These are phyloP conservation scores for Fonsecaea pugnacius DNA, from an alignment of 2,329 filamentous ascomycete species.

Conservation along the genomic window DNA sequence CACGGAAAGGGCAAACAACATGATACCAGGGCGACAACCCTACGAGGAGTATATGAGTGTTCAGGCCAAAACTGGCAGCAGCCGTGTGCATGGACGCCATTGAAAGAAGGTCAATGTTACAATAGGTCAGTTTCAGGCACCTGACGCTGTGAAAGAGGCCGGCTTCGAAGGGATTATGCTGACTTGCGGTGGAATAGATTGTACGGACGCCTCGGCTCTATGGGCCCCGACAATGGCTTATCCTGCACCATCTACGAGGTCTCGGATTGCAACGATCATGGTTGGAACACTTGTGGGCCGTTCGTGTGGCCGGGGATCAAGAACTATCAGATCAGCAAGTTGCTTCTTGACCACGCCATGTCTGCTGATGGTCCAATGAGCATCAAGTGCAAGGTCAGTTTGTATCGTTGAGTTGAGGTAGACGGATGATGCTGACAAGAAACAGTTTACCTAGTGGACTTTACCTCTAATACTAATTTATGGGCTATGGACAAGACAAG, in stretches of 20 bases:
- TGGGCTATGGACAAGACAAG: neutral
- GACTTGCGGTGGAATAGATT: neutral
- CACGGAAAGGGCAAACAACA: neutral
- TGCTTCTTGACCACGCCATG: constrained; percentile 14
- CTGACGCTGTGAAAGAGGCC: neutral
- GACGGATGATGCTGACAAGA: neutral
- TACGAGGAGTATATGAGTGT: constrained; percentile 27
- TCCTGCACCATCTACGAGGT: constrained; percentile 27
- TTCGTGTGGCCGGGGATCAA: constrained; percentile 24
- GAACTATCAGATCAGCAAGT: constrained; percentile 18
- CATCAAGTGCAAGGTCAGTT: constrained; percentile 20
- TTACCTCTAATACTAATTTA: too few relatives aligned
- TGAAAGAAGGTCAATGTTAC: constrained; percentile 24
- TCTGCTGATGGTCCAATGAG: constrained; percentile 17
- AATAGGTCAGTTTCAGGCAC: constrained; percentile 19
- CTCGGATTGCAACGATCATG: constrained; percentile 20
- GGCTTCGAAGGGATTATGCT: neutral
- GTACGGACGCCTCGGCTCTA: constrained; percentile 23
- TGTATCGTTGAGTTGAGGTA: neutral
- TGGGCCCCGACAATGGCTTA: constrained; percentile 30
- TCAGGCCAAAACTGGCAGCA: constrained; percentile 14
- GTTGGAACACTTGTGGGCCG: constrained; percentile 12
- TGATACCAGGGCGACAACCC: neutral
- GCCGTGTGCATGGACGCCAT: constrained; percentile 27
- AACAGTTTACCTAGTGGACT: neutral